Evolutionary conservation across 1,284 basidiomycete species (phyloP), one percentile per base, ranked within the genome.

Genomic region (Inonotus hispidus): DNA sequence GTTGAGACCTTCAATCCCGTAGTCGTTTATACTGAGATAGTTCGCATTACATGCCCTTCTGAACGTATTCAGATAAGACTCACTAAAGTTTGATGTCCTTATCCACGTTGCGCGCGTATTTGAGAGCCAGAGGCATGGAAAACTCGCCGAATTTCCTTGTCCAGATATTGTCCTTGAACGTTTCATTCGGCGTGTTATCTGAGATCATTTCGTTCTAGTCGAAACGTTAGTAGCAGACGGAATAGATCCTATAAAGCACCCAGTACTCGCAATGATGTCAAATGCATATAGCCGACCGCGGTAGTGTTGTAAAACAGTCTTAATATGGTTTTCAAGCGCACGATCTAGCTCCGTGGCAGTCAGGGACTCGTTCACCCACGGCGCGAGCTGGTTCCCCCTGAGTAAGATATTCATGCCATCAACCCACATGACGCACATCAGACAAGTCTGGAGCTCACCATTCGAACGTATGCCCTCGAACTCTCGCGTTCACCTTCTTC

Each of bases 191-290:
- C 11, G 54, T 50, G 49, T 59, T 63, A 23, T 63, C 62, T 7
- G 62, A 63, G 27, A 63, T 63, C 62, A 63, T 63, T 46, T 63
- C 62, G 29, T 63, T 63, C 62, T 63, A 37, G 0, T n/a, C 50
- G 16, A 14, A 1, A 43, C 19, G 16, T 43, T 16, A 43, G 19
- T 5, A 35, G 3, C 35, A 52, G 49, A n/a, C n/a, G n/a, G n/a
- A 19, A 29, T 35, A 16, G 32, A 29, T 35, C 2, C 14, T 8
- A 21, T 10, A 25, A 21, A 2, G 25, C 14, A 5, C 19, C n/a
- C 4, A 37, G 16, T 11, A 58, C 62, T 11, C 53, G 60, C 62
- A 50, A 63, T 57, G 21, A 63, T 54, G 37, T 63, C 62, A 13
- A 38, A 59, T 19, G 62, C 53, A 60, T 60, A 63, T 3, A 63